Conservation (phyloP, 2,329 filamentous ascomycete genomes). For the Cryphonectria japonica region DNA sequence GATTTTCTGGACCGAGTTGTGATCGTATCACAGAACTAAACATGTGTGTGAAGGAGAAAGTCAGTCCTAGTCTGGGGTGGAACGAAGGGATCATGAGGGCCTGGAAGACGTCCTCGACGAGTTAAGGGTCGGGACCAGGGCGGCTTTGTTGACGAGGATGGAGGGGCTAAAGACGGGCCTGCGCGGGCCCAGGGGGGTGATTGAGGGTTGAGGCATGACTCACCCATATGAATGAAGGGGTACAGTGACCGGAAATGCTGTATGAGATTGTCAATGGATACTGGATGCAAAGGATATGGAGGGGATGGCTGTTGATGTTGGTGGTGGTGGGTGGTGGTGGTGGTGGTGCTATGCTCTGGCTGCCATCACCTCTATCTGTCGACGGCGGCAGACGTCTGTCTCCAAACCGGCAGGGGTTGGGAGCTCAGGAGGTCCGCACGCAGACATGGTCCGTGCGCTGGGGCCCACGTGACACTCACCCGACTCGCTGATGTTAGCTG, state of each 20-base stretch:
- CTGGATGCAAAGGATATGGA: constrained; percentile 31
- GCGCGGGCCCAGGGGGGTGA: constrained; percentile 2
- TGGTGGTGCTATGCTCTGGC: neutral
- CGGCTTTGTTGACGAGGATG: constrained; percentile 8
- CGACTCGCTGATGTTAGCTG: neutral
- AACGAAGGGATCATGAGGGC: neutral
- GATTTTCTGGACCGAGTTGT: constrained; percentile 13
- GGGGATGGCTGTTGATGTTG: constrained; percentile 17
- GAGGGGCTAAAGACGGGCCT: constrained; percentile 15
- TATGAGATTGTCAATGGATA: constrained; percentile 31
- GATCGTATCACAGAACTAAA: constrained; percentile 20
- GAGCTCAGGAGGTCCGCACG: neutral
- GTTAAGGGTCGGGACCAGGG: neutral
- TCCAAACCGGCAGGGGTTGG: constrained; percentile 3
- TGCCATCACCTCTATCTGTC: neutral
- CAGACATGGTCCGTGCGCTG: neutral
- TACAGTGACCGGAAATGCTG: constrained; percentile 25
- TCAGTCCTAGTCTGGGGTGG: neutral
- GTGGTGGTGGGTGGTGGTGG: constrained; percentile 6
- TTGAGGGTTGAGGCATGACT: constrained; percentile 2
- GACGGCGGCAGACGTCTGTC: neutral
- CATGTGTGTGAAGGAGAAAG: neutral
- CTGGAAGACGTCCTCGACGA: neutral
- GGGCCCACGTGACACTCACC: constrained; percentile 2
- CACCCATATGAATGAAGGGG: constrained; percentile 30